phyloP scores from a whole-genome alignment of 1,139 yeast species.

The Yamadazyma oceani region DNA sequence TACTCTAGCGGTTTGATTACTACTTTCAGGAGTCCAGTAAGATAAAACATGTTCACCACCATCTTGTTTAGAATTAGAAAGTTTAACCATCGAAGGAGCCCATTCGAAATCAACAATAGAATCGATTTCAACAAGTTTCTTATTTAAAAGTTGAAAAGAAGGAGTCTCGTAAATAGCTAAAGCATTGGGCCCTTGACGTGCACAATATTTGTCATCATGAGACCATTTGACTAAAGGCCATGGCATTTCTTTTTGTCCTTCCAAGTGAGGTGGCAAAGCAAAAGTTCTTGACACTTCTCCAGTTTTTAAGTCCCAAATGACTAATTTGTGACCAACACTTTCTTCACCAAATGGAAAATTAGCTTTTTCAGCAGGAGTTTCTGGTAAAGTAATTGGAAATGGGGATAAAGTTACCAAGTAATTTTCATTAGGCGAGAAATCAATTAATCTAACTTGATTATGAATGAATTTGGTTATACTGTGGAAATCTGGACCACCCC shows the following conservation, averaged over 20 bases:
- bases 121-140: conserved; percentile 80
- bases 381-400: conserved; percentile 73
- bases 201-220: conserved; percentile 88
- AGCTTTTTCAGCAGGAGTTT: conserved; percentile 60
- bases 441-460: conserved; percentile 85
- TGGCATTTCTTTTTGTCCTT: conserved; percentile 69
- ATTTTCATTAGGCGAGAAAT: conserved; percentile 90
- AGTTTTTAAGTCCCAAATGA: conserved; percentile 87
- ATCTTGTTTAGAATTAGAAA: conserved; percentile 54
- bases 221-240: conserved; percentile 99
- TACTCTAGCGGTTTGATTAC: conserved; percentile 94
- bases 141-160: conserved; percentile 71
- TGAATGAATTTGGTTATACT: conserved; percentile 81
- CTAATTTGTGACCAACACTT: conserved; percentile 90
- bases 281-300: conserved; percentile 87
- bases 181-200: conserved; percentile 93
- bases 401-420: conserved; percentile 91
- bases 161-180: conserved; percentile 82
- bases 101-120: conserved; percentile 92
- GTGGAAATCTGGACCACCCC: conserved; percentile 89
- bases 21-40: conserved; percentile 95
- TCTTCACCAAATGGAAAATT: conserved; percentile 82
- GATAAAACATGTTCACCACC: conserved; percentile 72
- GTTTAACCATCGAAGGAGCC: conserved; percentile 84
- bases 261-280: conserved; percentile 80